phyloP scores from a whole-genome alignment of 2,329 filamentous ascomycete species.

The Spiromastix sp. region DNA sequence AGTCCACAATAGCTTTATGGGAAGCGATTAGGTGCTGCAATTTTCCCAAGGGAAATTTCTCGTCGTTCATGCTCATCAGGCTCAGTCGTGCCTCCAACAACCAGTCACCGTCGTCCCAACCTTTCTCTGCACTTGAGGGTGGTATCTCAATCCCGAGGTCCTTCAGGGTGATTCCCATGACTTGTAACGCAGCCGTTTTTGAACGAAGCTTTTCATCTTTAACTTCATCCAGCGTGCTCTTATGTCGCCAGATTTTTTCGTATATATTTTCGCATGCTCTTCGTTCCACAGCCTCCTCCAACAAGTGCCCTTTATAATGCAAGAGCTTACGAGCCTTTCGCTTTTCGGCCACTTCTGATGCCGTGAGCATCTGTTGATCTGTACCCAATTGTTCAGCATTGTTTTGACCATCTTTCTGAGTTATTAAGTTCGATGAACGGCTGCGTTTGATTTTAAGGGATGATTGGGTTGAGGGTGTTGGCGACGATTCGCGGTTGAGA shows the following conservation, averaged over 20 bases:
- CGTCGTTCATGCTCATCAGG: constrained; percentile 72
- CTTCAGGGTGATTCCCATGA: constrained; percentile 83
- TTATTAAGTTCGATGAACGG: constrained; percentile 46
- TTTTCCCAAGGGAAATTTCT: constrained; percentile 82
- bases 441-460: constrained; percentile 46
- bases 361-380: constrained; percentile 81
- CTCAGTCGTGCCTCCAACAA: constrained; percentile 62
- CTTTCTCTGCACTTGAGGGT: constrained; percentile 46
- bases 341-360: constrained; percentile 69
- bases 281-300: constrained; percentile 89
- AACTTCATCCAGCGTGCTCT: constrained; percentile 85
- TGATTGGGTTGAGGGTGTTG: constrained; percentile 45
- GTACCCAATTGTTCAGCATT: constrained; percentile 26
- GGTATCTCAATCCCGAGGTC: constrained; percentile 74
- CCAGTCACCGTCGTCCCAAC: constrained; percentile 61
- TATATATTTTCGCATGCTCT: constrained; percentile 79
- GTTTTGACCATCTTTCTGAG: constrained; percentile 32
- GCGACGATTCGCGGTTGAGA: constrained; percentile 58
- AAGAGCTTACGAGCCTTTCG: constrained; percentile 68
- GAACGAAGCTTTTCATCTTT: constrained; percentile 90
- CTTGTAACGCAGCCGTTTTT: constrained; percentile 75
- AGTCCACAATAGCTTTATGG: constrained; percentile 92
- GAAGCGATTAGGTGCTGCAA: constrained; percentile 77
- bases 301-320: constrained; percentile 61
- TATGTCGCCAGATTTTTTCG: constrained; percentile 79